Evolutionary conservation across 805 yeast species (phyloP).

Genomic region (Kregervanrija pseudodelftensis): DNA sequence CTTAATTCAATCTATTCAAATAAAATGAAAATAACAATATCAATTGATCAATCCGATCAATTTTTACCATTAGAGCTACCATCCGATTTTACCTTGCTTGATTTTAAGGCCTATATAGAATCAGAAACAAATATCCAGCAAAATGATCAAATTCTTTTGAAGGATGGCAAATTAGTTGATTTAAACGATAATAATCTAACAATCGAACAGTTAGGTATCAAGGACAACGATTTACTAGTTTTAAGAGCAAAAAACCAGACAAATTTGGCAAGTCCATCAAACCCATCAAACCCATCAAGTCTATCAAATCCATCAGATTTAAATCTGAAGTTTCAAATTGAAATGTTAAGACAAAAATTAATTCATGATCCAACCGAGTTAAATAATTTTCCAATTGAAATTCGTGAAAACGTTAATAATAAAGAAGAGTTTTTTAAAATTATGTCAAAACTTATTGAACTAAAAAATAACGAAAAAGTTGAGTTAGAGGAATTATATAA

Average conservation of each 20-base stretch:
- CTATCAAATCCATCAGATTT: no score
- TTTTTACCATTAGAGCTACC: constrained; percentile 56
- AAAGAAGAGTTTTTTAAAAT: constrained; percentile 24
- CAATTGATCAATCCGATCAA: constrained; percentile 42
- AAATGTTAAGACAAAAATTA: constrained; percentile 42
- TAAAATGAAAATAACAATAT: constrained; percentile 48
- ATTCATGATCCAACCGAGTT: constrained; percentile 32
- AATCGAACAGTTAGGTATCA: no score
- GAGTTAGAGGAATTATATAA: constrained; percentile 49
- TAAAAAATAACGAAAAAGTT: constrained; percentile 9
- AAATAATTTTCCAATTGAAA: constrained; percentile 21
- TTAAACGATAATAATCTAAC: no score
- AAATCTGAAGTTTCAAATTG: constrained; percentile 30
- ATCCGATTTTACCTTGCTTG: constrained; percentile 53
- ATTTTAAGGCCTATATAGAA: constrained; percentile 66
- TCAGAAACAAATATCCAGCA: constrained; percentile 56
- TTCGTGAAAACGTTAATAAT: constrained; percentile 13
- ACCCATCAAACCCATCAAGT: no score
- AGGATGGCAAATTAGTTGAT: constrained; percentile 31
- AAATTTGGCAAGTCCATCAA: no score
- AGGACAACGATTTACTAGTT: no score
- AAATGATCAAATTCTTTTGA: constrained; percentile 39
- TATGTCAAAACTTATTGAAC: constrained; percentile 29
- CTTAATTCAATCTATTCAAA: not conserved
- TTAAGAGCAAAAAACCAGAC: no score